A percentile compares a stretch with the other conserved stretches of the same genome.
Evolutionary conservation across 2,329 filamentous ascomycete species (phyloP).

Genomic region (Talaromyces pinophilus): DNA sequence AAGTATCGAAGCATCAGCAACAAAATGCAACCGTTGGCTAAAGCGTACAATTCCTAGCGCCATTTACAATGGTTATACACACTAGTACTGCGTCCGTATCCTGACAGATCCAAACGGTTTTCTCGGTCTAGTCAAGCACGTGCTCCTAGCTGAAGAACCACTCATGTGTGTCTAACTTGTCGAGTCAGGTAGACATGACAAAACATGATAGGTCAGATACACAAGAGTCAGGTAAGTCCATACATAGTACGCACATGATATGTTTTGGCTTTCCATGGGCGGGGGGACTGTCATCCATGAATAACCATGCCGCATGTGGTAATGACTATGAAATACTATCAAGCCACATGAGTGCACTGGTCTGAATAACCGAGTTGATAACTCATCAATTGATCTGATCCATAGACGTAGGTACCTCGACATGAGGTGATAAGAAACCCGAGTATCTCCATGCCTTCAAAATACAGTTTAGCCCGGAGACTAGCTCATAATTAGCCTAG

Average conservation of each 20-base stretch:
- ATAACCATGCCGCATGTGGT: background rate
- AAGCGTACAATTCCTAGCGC: background rate
- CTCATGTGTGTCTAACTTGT: background rate
- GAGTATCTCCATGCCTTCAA: background rate
- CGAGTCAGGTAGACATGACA: background rate
- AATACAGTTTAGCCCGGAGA: background rate
- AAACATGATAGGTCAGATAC: background rate
- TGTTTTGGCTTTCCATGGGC: background rate
- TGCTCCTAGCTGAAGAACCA: background rate
- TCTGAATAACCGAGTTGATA: background rate
- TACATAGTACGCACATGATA: background rate
- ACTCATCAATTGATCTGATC: background rate
- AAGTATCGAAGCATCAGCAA: background rate
- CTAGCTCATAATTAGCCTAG: background rate
- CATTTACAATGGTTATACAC: background rate
- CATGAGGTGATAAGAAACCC: background rate
- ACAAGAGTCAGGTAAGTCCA: background rate
- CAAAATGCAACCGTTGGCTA: slow-evolving; percentile 3
- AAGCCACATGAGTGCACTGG: background rate
- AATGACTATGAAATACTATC: background rate
- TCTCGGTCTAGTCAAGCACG: background rate
- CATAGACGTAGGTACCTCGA: background rate
- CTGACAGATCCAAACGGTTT: background rate
- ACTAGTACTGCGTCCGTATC: background rate
- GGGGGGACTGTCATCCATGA: background rate